Evolutionary conservation across 2,329 filamentous ascomycete genomes (phyloP).

Genomic region (Didymella keratinophila): DNA sequence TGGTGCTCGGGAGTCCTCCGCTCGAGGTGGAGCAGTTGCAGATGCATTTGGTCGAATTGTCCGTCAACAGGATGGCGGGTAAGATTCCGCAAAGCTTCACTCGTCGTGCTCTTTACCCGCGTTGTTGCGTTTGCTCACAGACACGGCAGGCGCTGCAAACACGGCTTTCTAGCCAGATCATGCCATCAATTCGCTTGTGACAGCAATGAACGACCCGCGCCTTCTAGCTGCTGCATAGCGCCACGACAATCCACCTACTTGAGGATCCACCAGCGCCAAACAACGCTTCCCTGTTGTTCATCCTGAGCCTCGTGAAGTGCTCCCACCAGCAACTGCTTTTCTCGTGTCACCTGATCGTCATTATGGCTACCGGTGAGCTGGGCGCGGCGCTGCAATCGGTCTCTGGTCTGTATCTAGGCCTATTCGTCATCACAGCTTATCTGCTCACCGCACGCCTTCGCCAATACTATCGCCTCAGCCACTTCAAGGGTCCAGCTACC

Average conservation of each 20-base stretch:
- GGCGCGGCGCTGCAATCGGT: conserved; percentile 19
- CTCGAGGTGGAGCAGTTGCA: not conserved
- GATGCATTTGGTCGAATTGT: not conserved
- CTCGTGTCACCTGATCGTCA: conserved; percentile 6
- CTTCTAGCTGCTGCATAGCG: conserved; percentile 6
- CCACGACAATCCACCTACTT: conserved; percentile 1
- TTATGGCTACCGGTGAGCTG: conserved; percentile 21
- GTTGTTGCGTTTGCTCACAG: not conserved
- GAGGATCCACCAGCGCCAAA: conserved; percentile 4
- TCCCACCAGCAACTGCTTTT: not conserved
- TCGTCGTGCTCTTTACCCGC: conserved; percentile 1
- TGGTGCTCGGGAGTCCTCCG: not conserved
- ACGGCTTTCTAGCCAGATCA: conserved; percentile 4
- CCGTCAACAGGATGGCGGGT: conserved; percentile 4
- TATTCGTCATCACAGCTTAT: conserved; percentile 26
- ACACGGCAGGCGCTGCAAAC: conserved; percentile 6
- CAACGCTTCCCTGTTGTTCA: conserved; percentile 3
- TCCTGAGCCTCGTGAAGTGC: conserved; percentile 1
- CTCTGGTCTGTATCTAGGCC: conserved; percentile 25
- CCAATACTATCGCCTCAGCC: conserved; percentile 41
- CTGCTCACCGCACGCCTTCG: conserved; percentile 28
- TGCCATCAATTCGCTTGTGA: conserved; percentile 13
- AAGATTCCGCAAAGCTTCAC: conserved; percentile 4
- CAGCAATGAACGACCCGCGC: conserved; percentile 6
- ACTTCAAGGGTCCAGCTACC: conserved; percentile 42